Percentiles rank a stretch among this genome's conserved stretches.
These are phyloP conservation scores for Plasmodium knowlesi DNA, from an alignment of 169 alveolate genomes.

Conservation along the genomic window DNA sequence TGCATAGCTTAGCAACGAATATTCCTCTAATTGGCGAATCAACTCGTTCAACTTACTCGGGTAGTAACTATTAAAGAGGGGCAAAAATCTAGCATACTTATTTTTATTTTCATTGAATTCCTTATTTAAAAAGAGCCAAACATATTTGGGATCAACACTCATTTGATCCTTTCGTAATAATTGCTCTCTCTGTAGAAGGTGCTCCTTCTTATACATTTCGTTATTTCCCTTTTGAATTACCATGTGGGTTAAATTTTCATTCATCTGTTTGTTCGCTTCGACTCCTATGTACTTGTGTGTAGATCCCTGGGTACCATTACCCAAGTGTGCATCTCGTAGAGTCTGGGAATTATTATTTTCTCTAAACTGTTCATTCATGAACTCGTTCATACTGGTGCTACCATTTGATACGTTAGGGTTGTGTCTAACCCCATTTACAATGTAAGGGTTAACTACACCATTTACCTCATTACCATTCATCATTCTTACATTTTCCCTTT, in stretches of 20 bases:
- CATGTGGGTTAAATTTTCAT: neutral
- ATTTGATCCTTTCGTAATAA: neutral
- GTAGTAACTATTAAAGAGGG: conserved; percentile 30
- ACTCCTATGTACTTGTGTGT: neutral
- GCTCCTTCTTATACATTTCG: conserved; percentile 12
- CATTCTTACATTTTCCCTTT: conserved; percentile 1
- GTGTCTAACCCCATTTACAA: neutral
- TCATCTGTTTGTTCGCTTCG: neutral
- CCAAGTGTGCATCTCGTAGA: neutral
- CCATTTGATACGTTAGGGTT: neutral
- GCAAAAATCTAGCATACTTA: conserved; percentile 33
- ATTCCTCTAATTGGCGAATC: conserved; percentile 28
- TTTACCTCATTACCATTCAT: neutral
- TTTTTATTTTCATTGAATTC: conserved; percentile 46
- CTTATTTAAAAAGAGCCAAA: conserved; percentile 61
- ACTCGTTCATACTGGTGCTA: neutral
- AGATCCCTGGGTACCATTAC: neutral
- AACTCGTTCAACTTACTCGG: conserved; percentile 37
- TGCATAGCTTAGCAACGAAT: conserved; percentile 3
- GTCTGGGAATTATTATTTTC: neutral
- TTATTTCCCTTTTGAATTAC: neutral
- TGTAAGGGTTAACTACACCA: neutral
- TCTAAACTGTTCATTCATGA: neutral
- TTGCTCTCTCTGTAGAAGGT: neutral
- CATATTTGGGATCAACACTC: conserved; percentile 24